Percentiles rank a stretch among this genome's conserved stretches.
These are phyloP conservation scores for Ramaria sp. DNA, from an alignment of 768 basidiomycete species.

Conservation along the genomic window DNA sequence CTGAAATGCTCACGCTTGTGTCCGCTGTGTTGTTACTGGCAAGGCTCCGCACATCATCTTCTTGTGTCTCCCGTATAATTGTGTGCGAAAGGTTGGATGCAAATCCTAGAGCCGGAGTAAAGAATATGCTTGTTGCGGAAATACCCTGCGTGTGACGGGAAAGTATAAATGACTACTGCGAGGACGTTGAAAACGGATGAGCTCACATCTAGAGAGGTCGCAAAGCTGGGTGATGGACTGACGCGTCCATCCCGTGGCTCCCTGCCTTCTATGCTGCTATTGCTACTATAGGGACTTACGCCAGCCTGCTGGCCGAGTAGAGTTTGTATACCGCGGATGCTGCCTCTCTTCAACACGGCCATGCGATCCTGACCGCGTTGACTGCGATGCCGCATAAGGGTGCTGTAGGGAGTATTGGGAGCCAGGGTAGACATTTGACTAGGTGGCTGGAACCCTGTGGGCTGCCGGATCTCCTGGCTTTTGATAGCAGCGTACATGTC, in stretches of 20 bases:
- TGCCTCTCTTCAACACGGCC: constrained; percentile 76
- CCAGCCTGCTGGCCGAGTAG: constrained; percentile 57
- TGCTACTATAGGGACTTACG: constrained; percentile 77
- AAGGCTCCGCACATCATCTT: constrained; percentile 71
- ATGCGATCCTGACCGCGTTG: constrained; percentile 70
- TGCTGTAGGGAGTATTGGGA: constrained; percentile 32
- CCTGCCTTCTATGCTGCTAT: constrained; percentile 46
- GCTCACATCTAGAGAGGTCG: constrained; percentile 75
- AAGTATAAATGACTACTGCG: not conserved
- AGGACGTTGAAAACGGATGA: not conserved
- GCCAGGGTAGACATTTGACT: constrained; percentile 40
- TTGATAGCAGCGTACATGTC: constrained; percentile 95
- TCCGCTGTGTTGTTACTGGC: constrained; percentile 54
- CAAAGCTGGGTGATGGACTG: constrained; percentile 93
- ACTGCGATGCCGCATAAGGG: constrained; percentile 46
- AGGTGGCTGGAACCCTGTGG: constrained; percentile 36
- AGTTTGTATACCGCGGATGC: constrained; percentile 79
- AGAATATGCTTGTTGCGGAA: constrained; percentile 54
- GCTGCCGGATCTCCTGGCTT: constrained; percentile 82
- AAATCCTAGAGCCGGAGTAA: constrained; percentile 87
- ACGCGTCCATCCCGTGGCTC: constrained; percentile 48
- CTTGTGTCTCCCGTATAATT: constrained; percentile 90
- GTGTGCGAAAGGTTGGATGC: constrained; percentile 93
- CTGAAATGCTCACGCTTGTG: constrained; percentile 77
- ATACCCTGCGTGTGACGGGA: constrained; percentile 29